Evolutionary conservation across 345 rosid genomes (phyloP).

Genomic region (Stellera chamaejasme): DNA sequence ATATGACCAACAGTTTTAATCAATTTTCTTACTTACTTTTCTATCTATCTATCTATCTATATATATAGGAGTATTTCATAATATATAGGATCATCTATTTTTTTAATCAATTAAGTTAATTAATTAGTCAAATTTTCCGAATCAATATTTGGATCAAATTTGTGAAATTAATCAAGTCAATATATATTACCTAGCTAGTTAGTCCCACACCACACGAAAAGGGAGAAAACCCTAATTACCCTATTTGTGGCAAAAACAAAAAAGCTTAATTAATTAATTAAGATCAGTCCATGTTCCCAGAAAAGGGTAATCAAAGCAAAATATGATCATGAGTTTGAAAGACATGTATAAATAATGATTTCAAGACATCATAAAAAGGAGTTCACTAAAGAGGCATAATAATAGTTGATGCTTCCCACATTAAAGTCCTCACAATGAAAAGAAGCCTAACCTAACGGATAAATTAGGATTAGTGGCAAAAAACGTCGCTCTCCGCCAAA

Average conservation of each 20-base stretch:
- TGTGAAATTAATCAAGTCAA: no score
- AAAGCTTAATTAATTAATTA: conserved; percentile 20
- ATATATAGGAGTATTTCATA: no score
- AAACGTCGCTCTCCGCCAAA: conserved; percentile 9
- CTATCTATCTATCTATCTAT: no score
- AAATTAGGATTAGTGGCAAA: conserved; percentile 1
- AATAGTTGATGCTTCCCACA: conserved; percentile 18
- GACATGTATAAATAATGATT: conserved; percentile 19
- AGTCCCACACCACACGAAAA: conserved; percentile 12
- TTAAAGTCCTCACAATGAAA: conserved; percentile 20
- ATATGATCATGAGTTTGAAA: conserved; percentile 18
- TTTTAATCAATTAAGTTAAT: no score
- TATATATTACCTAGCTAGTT: no score
- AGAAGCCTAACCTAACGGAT: conserved; percentile 16
- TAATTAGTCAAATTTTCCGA: no score
- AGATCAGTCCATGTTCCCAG: conserved; percentile 31
- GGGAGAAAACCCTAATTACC: conserved; percentile 4
- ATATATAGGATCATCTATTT: no score
- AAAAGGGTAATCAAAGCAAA: conserved; percentile 8
- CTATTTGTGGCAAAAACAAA: conserved; percentile 12
- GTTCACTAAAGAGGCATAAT: conserved; percentile 40
- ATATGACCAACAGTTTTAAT: no score
- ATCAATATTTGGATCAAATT: no score
- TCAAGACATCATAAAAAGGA: conserved; percentile 43
- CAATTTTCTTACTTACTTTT: no score